These are phyloP conservation scores for Emergomyces pasteurianus DNA, from an alignment of 2,329 filamentous ascomycete species.

Conservation along the genomic window DNA sequence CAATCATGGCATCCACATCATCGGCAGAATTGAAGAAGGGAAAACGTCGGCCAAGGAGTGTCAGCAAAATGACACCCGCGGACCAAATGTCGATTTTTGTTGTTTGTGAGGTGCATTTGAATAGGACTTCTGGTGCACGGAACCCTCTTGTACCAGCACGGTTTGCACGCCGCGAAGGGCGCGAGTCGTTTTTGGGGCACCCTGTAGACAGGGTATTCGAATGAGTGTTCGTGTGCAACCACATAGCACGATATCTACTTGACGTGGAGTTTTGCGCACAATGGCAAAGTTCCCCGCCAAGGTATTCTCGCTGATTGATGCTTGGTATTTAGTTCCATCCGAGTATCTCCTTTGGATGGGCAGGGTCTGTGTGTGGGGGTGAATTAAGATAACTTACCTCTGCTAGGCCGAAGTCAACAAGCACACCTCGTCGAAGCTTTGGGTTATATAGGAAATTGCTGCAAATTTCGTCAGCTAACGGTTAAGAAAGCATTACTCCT, in stretches of 20 bases:
- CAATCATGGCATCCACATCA: constrained; percentile 93
- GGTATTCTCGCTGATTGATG: constrained; percentile 37
- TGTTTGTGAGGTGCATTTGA: constrained; percentile 93
- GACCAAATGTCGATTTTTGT: constrained; percentile 96
- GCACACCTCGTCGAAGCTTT: constrained; percentile 60
- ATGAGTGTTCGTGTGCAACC: constrained; percentile 47
- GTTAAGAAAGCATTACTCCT: not conserved
- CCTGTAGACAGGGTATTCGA: constrained; percentile 49
- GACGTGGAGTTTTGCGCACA: constrained; percentile 4
- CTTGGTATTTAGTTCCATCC: not conserved
- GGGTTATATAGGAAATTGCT: constrained; percentile 88
- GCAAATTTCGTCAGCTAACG: not conserved
- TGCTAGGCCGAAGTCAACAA: constrained; percentile 98
- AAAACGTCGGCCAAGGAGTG: constrained; percentile 80
- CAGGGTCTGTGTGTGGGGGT: no score
- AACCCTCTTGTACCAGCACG: constrained; percentile 91
- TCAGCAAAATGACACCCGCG: constrained; percentile 92
- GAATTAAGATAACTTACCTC: constrained; percentile 39
- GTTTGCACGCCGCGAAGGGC: constrained; percentile 81
- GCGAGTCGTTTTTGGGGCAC: constrained; percentile 81
- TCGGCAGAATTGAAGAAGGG: constrained; percentile 99
- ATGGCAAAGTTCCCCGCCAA: constrained; percentile 2
- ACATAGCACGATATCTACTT: constrained; percentile 25
- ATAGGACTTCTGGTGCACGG: constrained; percentile 86
- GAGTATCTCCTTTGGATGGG: no score